Evolutionary conservation across 306 rosid species (phyloP), one percentile per base, ranked within the genome.

Genomic region (Argentina anserina): DNA sequence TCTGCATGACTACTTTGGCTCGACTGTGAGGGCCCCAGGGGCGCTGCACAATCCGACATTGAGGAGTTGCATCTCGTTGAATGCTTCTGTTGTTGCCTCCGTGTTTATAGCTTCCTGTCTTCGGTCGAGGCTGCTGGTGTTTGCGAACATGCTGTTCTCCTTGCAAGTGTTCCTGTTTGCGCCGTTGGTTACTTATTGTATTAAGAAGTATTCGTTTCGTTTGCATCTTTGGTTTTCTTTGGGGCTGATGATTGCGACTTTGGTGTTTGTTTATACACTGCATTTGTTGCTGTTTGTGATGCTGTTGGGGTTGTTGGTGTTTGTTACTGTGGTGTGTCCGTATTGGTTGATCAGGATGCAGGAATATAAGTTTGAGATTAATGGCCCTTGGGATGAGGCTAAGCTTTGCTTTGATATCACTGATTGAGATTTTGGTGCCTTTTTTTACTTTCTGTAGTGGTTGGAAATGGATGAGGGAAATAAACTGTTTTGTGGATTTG

Each of bases 351-450:
- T 89, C 64, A 77, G 92, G 80, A 88, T 93, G 80, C 96, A 90
- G 70, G 93, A 86, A 31, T 93, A 89, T 76, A 93, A 90, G 83
- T 93, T 93, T 78, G 96, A 87, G 82, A 93, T 93, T 73, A 90
- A 90, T 79, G 97, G 97, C 50, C 97, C 98, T 8, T 93, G 98
- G 98, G 97, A 93, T 64, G 98, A 93, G 86, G 98, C 93, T 65
- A 93, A 87, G 86, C 97, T 90, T 80, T 93, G 96, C 77, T 90
- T 90, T 83, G 92, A 86, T 76, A 89, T 93, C 23, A 90, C 89
- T 50, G 98, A 93, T 70, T 93, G 85, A 81, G 71, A 59, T 68
- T 31, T 42, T 37, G 43, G 14, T 47, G 42, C 49, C 46, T 34
- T 45, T 10, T 29, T 3, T 21, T 34, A 31, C 41, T 26, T 37